Evolutionary conservation across 2,329 filamentous ascomycete species (phyloP), one percentile per base, ranked within the genome.

Genomic region (Sporothrix inflata): DNA sequence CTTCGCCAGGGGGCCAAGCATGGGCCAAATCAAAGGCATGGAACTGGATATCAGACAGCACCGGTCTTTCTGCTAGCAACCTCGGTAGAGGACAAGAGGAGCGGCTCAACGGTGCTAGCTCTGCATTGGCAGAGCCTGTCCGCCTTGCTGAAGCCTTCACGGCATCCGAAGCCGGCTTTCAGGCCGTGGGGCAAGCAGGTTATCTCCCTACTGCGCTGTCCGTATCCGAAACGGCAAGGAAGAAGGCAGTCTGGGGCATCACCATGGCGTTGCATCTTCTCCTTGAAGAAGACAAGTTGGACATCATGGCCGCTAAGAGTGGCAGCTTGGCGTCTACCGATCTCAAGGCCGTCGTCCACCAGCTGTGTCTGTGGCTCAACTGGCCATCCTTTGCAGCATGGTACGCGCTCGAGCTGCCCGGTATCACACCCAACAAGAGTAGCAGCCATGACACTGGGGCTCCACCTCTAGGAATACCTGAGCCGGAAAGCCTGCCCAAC

Each of bases 251-350:
- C 45, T 83, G 91, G 78, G 88, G 92, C 77, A 85, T 92, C 69
- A 87, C 95, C 49, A 84, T 97, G 75, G 91, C 89, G 0, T 84
- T 99, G 14, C 96, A 99, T 81, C 84, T 98, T 3, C 84, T 97
- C n/a, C 87, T 92, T 0, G 95, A 99, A 79, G 96, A 99, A 79
- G 87, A 92, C 74, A 98, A 97, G 78, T 86, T 99, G 1, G 89
- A 93, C 74, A 87, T 90, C 4, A 84, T 85, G 74, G 80, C 81
- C 0, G 81, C 84, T 0, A 84, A 86, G 68, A 82, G 82, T 51
- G 75, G 77, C 1, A 83, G 84, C 3, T 82, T 83, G 0, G 83
- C 85, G 0, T 81, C 83, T 34, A 79, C 81, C 11, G 84, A 87
- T 65, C 77, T 98, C 27, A 88, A 89, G n/a, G 90, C 92, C 19